phyloP scores from a whole-genome alignment of 805 yeast species.

The Cephaloascus fragrans region DNA sequence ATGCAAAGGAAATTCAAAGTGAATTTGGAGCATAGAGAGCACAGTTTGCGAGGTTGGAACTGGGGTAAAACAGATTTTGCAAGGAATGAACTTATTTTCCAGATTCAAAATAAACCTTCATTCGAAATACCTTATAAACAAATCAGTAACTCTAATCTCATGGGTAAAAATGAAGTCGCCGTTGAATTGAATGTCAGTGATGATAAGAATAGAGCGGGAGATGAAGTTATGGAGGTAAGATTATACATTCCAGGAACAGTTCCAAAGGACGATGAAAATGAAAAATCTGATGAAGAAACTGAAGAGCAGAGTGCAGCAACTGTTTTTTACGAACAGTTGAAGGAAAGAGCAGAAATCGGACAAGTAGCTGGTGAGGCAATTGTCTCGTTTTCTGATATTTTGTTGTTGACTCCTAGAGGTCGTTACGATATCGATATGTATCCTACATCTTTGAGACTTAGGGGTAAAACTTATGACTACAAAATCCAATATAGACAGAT shows the following conservation, averaged over 20 bases:
- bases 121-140: constrained; percentile 83
- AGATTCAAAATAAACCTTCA: constrained; percentile 77
- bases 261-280: constrained; percentile 31
- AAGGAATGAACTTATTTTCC: constrained; percentile 81
- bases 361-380: constrained; percentile 91
- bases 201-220: constrained; percentile 67
- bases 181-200: constrained; percentile 65
- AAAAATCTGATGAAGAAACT: constrained; percentile 12
- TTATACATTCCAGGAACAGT: constrained; percentile 88
- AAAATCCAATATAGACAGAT: constrained; percentile 85
- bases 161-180: constrained; percentile 90
- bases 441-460: constrained; percentile 72
- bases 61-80: constrained; percentile 96
- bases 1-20: constrained; percentile 67
- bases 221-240: constrained; percentile 90
- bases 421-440: constrained; percentile 96
- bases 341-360: constrained; percentile 90
- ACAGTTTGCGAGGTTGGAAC: constrained; percentile 96
- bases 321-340: constrained; percentile 81
- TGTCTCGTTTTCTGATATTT: constrained; percentile 82
- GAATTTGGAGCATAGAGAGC: constrained; percentile 76
- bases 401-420: constrained; percentile 96
- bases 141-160: constrained; percentile 77
- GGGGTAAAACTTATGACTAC: constrained; percentile 98
- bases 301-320: constrained; percentile 62